These are phyloP conservation scores for Neonothopanus nambi DNA, from an alignment of 1,284 basidiomycete genomes.

Conservation along the genomic window DNA sequence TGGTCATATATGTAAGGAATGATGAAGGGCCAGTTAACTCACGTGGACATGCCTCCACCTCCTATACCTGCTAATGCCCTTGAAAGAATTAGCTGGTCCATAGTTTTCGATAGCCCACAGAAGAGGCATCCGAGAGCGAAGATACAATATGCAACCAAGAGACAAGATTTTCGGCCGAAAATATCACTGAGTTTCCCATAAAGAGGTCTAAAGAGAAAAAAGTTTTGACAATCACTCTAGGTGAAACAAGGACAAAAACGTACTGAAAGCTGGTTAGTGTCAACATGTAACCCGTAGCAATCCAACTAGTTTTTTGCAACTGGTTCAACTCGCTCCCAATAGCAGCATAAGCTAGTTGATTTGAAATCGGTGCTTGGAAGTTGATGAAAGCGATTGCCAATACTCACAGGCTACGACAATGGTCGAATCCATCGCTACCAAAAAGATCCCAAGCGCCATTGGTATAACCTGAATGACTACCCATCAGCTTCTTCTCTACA, in stretches of 20 bases:
- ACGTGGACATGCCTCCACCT: constrained; percentile 67
- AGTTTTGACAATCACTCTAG: constrained; percentile 4
- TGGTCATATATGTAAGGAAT: background rate
- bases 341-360: constrained; percentile 48
- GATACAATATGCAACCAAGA: constrained; percentile 54
- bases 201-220: constrained; percentile 50
- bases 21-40: constrained; percentile 23
- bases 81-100: constrained; percentile 56
- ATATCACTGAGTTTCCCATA: constrained; percentile 69
- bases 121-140: constrained; percentile 56
- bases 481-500: background rate
- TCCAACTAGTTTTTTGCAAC: constrained; percentile 66
- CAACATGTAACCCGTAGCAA: constrained; percentile 63
- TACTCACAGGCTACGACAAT: constrained; percentile 54
- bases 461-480: constrained; percentile 45
- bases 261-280: constrained; percentile 64
- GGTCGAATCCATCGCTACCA: constrained; percentile 59
- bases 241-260: constrained; percentile 23
- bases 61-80: constrained; percentile 65
- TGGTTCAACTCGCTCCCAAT: constrained; percentile 65
- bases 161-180: constrained; percentile 59
- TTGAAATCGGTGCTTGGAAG: too few relatives aligned
- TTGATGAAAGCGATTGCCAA: background rate
- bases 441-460: constrained; percentile 57
- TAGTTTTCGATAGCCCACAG: constrained; percentile 53